Conservation (phyloP, 768 basidiomycete species). For the Xerocomellus amylosporus region DNA sequence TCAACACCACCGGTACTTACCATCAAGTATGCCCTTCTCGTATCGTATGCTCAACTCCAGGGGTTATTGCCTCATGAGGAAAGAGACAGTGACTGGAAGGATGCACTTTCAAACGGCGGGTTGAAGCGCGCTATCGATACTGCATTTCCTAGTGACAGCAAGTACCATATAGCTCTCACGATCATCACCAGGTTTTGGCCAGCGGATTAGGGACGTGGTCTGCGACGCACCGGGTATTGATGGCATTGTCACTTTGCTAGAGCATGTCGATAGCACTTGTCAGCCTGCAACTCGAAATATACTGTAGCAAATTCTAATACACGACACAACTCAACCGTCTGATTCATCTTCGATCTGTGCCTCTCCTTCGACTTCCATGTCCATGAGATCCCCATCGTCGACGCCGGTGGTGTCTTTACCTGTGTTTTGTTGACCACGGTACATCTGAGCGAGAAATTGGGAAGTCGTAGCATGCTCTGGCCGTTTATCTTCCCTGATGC, state of each 20-base stretch:
- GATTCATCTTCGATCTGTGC: slow-evolving; percentile 32
- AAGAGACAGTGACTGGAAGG: slow-evolving; percentile 36
- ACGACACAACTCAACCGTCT: slow-evolving; percentile 14
- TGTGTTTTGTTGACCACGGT: slow-evolving; percentile 55
- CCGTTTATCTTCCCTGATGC: slow-evolving; percentile 67
- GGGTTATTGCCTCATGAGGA: slow-evolving; percentile 21
- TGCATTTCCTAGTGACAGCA: slow-evolving; percentile 25
- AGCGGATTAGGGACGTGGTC: neutral
- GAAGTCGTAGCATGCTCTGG: slow-evolving; percentile 72
- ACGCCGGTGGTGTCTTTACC: slow-evolving; percentile 34
- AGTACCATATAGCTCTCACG: slow-evolving; percentile 28
- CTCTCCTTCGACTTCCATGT: slow-evolving; percentile 40
- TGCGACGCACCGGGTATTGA: neutral
- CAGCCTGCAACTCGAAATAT: neutral
- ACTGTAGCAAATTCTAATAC: neutral
- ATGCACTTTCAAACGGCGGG: slow-evolving; percentile 24
- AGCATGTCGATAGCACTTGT: neutral
- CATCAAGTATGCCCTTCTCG: slow-evolving; percentile 40
- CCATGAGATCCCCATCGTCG: slow-evolving; percentile 62
- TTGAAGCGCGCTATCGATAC: slow-evolving; percentile 26
- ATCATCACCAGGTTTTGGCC: slow-evolving; percentile 19
- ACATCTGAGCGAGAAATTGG: slow-evolving; percentile 67
- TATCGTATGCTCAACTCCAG: slow-evolving; percentile 40
- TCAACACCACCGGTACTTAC: slow-evolving; percentile 9
- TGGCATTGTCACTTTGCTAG: neutral